Percentiles rank a stretch among this genome's conserved stretches.
These are phyloP conservation scores for Entomortierella beljakovae DNA, from an alignment of 192 early-diverging fungal species.

Conservation along the genomic window DNA sequence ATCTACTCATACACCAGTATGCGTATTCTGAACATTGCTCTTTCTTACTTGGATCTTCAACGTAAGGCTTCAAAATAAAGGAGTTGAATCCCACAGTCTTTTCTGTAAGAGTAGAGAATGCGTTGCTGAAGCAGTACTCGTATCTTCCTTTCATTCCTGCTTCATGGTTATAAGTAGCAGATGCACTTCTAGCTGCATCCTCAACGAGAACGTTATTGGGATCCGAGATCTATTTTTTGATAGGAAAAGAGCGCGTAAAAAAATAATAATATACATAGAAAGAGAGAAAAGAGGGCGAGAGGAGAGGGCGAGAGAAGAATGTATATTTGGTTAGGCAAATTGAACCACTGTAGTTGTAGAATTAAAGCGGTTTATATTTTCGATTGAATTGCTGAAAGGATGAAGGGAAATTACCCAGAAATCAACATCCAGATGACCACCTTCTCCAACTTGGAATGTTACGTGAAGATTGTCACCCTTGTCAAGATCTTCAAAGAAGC, in stretches of 20 bases:
- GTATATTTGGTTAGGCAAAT: no score
- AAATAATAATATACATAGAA: no score
- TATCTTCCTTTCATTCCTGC: conserved; percentile 69
- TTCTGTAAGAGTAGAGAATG: conserved; percentile 67
- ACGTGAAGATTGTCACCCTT: conserved; percentile 71
- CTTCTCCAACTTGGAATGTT: conserved; percentile 76
- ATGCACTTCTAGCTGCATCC: conserved; percentile 42
- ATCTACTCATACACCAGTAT: neutral
- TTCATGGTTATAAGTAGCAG: conserved; percentile 55
- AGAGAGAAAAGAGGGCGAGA: no score
- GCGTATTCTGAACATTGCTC: no score
- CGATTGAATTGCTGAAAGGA: no score
- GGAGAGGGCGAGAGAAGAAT: no score
- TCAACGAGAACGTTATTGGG: conserved; percentile 53
- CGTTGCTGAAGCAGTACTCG: conserved; percentile 84
- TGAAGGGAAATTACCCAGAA: conserved; percentile 68
- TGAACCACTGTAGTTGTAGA: no score
- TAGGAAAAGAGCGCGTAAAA: no score
- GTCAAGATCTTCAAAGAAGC: conserved; percentile 76
- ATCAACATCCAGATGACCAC: conserved; percentile 74
- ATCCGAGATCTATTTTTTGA: conserved; percentile 65
- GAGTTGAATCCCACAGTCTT: conserved; percentile 72
- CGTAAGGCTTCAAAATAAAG: conserved; percentile 58
- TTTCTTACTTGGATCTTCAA: conserved; percentile 50
- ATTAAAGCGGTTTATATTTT: neutral